Conservation (phyloP, 305 asterid genomes). For the Fraxinus nigra region DNA sequence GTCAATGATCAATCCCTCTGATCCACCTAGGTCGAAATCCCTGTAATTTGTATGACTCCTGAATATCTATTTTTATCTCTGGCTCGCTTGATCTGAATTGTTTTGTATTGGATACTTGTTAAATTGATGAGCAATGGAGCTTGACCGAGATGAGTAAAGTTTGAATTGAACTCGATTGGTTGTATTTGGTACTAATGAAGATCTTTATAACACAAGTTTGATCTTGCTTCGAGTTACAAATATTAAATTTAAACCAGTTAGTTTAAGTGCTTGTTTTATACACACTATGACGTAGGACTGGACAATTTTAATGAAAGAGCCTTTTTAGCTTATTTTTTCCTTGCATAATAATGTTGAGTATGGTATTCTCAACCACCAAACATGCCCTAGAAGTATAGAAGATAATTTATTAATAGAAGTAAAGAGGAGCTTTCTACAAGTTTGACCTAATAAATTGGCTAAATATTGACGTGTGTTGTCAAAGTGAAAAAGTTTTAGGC, state of each 20-base stretch:
- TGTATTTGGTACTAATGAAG: background rate
- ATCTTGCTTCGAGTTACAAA: background rate
- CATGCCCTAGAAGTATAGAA: background rate
- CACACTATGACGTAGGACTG: background rate
- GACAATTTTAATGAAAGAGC: background rate
- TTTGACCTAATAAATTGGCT: background rate
- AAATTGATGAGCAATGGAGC: background rate
- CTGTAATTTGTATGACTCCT: background rate
- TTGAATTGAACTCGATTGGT: background rate
- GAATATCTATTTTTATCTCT: background rate
- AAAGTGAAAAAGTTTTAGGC: background rate
- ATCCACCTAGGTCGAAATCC: background rate
- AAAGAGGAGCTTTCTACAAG: background rate
- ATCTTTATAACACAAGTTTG: background rate
- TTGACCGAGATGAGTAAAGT: background rate
- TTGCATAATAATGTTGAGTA: background rate
- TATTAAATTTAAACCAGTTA: background rate
- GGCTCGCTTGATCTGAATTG: background rate
- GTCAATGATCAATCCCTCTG: background rate
- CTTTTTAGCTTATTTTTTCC: background rate
- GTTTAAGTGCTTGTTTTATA: background rate
- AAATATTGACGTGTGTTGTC: background rate
- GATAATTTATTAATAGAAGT: background rate
- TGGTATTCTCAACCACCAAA: background rate
- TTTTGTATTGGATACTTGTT: background rate